phyloP scores from a whole-genome alignment of 805 yeast genomes.

The Candida tammaniensis region DNA sequence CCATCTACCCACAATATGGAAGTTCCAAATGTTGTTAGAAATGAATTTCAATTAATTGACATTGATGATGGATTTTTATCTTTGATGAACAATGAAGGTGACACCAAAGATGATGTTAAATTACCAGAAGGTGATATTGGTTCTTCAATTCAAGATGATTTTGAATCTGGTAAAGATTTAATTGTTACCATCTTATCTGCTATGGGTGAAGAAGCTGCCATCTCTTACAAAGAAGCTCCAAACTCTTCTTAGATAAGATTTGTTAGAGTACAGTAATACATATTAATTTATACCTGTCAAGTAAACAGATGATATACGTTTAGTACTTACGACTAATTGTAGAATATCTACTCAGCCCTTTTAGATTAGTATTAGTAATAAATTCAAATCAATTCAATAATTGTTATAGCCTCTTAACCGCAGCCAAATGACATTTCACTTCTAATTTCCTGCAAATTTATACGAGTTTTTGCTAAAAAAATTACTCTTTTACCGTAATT shows the following conservation, averaged over 20 bases:
- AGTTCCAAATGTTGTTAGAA: constrained; percentile 96
- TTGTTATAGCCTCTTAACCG: no score
- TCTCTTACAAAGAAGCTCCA: constrained; percentile 98
- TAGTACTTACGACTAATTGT: no score
- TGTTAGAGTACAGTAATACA: constrained; percentile 3
- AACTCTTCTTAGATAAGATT: constrained; percentile 37
- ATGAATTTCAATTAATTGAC: constrained; percentile 95
- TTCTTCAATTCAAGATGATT: constrained; percentile 85
- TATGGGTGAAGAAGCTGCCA: constrained; percentile 99
- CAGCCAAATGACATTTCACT: no score
- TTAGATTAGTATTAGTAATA: no score
- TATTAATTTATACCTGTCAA: no score
- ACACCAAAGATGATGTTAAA: constrained; percentile 98
- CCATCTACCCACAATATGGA: constrained; percentile 99
- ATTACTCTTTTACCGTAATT: no score
- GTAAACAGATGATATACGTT: no score
- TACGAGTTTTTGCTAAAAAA: no score
- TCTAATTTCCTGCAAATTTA: no score
- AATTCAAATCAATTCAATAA: no score
- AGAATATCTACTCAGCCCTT: no score
- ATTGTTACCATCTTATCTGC: constrained; percentile 95
- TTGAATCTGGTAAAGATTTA: constrained; percentile 98
- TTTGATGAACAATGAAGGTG: constrained; percentile 96
- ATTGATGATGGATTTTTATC: constrained; percentile 97
- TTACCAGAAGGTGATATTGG: constrained; percentile 98